Evolutionary conservation across 805 yeast genomes (phyloP), one percentile per base, ranked within the genome.

Genomic region (Limtongia smithiae): DNA sequence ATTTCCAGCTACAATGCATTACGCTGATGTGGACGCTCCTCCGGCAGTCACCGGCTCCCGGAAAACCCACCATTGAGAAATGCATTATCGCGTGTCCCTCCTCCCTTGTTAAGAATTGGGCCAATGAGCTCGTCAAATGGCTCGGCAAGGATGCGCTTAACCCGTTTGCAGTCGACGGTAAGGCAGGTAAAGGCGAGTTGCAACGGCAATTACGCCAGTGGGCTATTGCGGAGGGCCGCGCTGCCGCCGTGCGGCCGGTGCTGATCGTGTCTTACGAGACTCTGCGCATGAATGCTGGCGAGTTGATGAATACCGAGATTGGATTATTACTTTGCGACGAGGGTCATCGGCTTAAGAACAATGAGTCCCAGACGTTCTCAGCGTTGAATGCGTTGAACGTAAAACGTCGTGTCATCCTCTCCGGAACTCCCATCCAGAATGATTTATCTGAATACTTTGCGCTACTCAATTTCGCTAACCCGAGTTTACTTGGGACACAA

Each of bases 351-450:
- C 70, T 85, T 58, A 85, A 85, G 60, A 85, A 91, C 65, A 95
- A 95, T 15, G 97, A 91, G 32, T 88, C 96, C 1, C 76, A 83
- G 46, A 93, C 98, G 0, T 91, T 89, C 60, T 86, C 87, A 0
- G 87, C 97, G 0, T 73, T 91, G 35, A 82, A 87, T 61, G 77
- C 88, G n/a, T 74, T 93, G 47, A 80, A 83, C 44, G 91, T 95
- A 64, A 81, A 83, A 42, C 74, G 98, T 61, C 75, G 98, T 50
- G 97, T 91, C 6, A 91, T 91, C 57, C 70, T 91, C 20, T 87
- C 96, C 1, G 98, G 98, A 33, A 91, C 98, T 0, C 98, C 98
- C 0, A 90, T 91, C 56, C 98, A 55, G 66, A 91, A 91, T 61
- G 97, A 91, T 70, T 72, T 91, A 31, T 83, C 95, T 0, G 98